phyloP scores from a whole-genome alignment of 2,329 filamentous ascomycete species.

The Furcasterigmium sp. region DNA sequence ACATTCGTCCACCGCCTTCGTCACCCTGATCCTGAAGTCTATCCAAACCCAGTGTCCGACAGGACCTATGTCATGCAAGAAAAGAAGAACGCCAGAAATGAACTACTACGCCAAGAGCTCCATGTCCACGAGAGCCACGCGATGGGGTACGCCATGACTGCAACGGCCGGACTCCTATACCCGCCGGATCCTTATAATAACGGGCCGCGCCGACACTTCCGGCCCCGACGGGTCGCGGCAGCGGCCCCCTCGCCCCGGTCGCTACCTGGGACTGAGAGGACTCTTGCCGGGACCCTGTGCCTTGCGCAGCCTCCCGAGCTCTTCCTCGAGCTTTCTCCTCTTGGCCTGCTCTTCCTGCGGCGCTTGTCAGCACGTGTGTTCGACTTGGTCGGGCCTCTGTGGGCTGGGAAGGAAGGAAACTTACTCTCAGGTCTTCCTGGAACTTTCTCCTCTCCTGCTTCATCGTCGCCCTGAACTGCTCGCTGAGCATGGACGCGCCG shows the following conservation, averaged over 20 bases:
- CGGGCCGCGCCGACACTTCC: neutral
- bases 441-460: slow-evolving; percentile 52
- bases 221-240: neutral
- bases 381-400: too few species aligned
- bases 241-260: neutral
- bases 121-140: too few species aligned
- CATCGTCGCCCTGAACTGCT: slow-evolving; percentile 52
- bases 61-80: too few species aligned
- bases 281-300: slow-evolving; percentile 35
- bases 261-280: slow-evolving; percentile 32
- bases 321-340: slow-evolving; percentile 44
- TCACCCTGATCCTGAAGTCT: too few species aligned
- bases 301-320: slow-evolving; percentile 38
- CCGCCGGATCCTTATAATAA: neutral
- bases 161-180: too few species aligned
- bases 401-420: slow-evolving; percentile 10
- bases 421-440: slow-evolving; percentile 47
- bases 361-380: slow-evolving; percentile 19
- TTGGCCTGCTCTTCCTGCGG: slow-evolving; percentile 44
- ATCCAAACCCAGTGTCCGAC: too few species aligned
- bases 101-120: too few species aligned
- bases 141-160: too few species aligned
- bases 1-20: too few species aligned
- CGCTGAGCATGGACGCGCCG: slow-evolving; percentile 48
- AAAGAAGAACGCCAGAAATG: too few species aligned